Evolutionary conservation across 208 protist species (phyloP).

Genomic region (Leptomonas seymouri): DNA sequence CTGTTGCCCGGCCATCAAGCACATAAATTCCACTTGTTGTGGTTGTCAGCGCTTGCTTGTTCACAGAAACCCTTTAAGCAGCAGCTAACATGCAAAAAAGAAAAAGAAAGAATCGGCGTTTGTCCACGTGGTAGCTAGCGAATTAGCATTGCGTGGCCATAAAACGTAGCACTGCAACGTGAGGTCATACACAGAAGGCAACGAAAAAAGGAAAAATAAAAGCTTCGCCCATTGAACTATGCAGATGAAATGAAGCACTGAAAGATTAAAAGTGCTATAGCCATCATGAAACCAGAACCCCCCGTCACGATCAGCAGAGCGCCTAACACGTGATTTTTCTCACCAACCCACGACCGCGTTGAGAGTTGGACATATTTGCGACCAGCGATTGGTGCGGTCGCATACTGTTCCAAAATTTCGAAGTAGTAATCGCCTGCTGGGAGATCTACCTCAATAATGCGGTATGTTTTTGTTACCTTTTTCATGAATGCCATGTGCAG

Average conservation of each 20-base stretch:
- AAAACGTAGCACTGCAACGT: background rate
- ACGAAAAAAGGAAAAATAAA: constrained; percentile 11
- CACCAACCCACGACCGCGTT: constrained; percentile 94
- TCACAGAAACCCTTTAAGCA: too few species aligned
- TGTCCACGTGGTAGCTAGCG: too few species aligned
- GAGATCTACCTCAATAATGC: constrained; percentile 87
- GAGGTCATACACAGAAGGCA: background rate
- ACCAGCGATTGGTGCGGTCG: constrained; percentile 84
- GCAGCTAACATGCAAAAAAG: constrained; percentile 8
- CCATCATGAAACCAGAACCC: constrained; percentile 58
- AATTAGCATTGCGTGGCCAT: too few species aligned
- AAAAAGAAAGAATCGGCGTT: background rate
- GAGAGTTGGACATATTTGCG: constrained; percentile 94
- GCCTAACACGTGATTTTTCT: constrained; percentile 92
- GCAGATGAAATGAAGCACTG: constrained; percentile 20
- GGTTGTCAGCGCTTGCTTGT: too few species aligned
- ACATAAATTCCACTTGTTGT: too few species aligned
- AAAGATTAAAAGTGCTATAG: constrained; percentile 33
- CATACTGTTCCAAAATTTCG: constrained; percentile 90
- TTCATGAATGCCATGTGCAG: constrained; percentile 94
- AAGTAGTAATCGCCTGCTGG: constrained; percentile 90
- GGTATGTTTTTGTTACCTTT: constrained; percentile 96
- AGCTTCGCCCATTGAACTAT: constrained; percentile 3
- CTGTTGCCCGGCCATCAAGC: too few species aligned
- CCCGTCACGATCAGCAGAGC: constrained; percentile 93